Evolutionary conservation across 2,329 filamentous ascomycete genomes (phyloP).

Genomic region (Xylaria sp.): DNA sequence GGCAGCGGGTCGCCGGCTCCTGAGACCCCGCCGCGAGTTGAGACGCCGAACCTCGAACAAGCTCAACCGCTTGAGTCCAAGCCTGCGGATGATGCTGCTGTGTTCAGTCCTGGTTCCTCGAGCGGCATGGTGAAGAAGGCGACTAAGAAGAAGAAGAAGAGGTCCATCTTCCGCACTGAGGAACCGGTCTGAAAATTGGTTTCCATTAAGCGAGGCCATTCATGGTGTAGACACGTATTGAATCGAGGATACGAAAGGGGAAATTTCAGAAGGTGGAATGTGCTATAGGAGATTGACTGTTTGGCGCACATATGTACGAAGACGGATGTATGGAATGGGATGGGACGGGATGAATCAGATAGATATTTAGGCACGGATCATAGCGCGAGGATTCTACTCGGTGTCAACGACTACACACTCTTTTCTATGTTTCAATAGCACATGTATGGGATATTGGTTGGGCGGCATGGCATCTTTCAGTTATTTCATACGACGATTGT

Average conservation of each 20-base stretch:
- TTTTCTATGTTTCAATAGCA: not conserved
- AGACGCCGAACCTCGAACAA: not conserved
- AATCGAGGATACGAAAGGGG: not conserved
- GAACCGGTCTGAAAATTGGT: not conserved
- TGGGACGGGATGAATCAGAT: not conserved
- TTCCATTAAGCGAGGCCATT: not conserved
- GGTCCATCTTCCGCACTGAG: conserved; percentile 9
- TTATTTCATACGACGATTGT: too few relatives aligned
- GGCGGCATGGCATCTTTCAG: not conserved
- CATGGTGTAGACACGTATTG: too few relatives aligned
- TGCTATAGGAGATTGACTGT: not conserved
- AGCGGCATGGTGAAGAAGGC: conserved; percentile 1
- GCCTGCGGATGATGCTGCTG: not conserved
- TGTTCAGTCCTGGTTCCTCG: conserved; percentile 2
- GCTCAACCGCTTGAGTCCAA: not conserved
- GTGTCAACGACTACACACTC: not conserved
- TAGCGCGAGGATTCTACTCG: not conserved
- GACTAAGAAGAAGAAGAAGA: conserved; percentile 27
- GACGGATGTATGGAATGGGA: not conserved
- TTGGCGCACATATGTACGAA: not conserved
- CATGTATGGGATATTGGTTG: not conserved
- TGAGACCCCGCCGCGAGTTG: not conserved
- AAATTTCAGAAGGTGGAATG: not conserved
- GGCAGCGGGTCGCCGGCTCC: not conserved
- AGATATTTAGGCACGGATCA: not conserved